Percentiles rank a stretch among this genome's conserved stretches.
Conservation (phyloP, 192 early-diverging fungal species). For the Martensiomyces pterosporus region DNA sequence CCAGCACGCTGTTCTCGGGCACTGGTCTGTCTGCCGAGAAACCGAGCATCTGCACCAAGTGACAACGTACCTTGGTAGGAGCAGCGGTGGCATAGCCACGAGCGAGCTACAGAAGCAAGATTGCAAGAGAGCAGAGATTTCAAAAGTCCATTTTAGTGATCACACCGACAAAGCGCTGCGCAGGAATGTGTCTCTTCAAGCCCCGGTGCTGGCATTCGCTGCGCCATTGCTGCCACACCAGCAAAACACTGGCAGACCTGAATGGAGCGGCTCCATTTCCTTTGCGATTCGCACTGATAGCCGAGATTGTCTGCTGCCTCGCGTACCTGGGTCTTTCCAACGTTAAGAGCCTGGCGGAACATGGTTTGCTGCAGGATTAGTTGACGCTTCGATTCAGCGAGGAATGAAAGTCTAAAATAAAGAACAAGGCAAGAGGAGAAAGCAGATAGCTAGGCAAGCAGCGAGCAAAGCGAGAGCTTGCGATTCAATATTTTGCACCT, state of each 20-base stretch:
- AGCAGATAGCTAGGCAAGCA: background rate
- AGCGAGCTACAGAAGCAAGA: slow-evolving; percentile 55
- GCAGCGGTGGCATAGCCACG: slow-evolving; percentile 59
- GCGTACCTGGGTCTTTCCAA: slow-evolving; percentile 50
- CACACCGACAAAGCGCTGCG: too few species aligned
- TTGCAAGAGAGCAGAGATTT: too few species aligned
- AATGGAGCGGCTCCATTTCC: too few species aligned
- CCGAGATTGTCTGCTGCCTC: background rate
- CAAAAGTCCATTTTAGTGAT: too few species aligned
- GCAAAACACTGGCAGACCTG: background rate
- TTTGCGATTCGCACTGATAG: too few species aligned
- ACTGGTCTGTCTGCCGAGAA: too few species aligned
- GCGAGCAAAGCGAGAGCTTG: background rate
- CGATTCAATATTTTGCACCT: background rate
- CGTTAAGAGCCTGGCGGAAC: slow-evolving; percentile 42
- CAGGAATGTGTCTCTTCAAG: too few species aligned
- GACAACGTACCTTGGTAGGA: slow-evolving; percentile 51
- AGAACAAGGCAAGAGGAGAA: background rate
- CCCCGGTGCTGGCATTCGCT: too few species aligned
- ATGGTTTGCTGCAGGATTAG: too few species aligned
- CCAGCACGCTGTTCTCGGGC: too few species aligned
- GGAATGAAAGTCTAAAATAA: background rate
- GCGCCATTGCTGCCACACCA: background rate
- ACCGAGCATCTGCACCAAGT: too few species aligned
- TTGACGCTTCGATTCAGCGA: background rate